Percentiles rank a stretch among this genome's conserved stretches.
Evolutionary conservation across 164 flowering plant species (phyloP).

Genomic region (Chloranthus sessilifolius): DNA sequence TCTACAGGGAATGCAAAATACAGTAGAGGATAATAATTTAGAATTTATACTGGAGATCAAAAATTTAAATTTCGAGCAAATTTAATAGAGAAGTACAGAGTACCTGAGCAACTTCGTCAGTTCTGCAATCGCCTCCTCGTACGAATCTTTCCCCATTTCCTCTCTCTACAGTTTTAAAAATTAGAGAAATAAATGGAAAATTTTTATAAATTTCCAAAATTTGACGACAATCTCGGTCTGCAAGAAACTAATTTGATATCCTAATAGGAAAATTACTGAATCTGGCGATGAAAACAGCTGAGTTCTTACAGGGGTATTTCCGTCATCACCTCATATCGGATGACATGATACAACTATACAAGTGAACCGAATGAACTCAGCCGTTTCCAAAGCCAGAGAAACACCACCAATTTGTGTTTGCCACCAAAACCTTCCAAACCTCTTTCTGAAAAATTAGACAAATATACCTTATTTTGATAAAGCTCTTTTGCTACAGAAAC

Average conservation of each 20-base stretch:
- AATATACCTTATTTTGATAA: too few relatives aligned
- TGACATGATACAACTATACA: too few relatives aligned
- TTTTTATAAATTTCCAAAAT: not conserved
- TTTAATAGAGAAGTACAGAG: not conserved
- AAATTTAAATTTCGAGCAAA: not conserved
- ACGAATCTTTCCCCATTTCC: conserved; percentile 23
- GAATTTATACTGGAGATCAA: too few relatives aligned
- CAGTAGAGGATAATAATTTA: too few relatives aligned
- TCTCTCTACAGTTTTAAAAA: conserved; percentile 27
- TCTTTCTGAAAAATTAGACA: too few relatives aligned
- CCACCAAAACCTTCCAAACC: too few relatives aligned
- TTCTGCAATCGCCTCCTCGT: conserved; percentile 53
- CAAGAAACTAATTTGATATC: not conserved
- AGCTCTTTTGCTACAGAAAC: too few relatives aligned
- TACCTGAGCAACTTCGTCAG: conserved; percentile 57
- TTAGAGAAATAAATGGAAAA: not conserved
- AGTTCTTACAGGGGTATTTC: not conserved
- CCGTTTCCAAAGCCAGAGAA: too few relatives aligned
- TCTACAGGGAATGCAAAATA: too few relatives aligned
- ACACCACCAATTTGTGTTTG: too few relatives aligned
- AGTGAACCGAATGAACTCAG: too few relatives aligned
- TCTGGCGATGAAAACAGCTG: not conserved
- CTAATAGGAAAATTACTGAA: not conserved
- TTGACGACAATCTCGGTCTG: not conserved
- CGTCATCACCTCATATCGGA: not conserved